phyloP scores from a whole-genome alignment of 2,329 filamentous ascomycete species.

The Ophiocordyceps camponoti-rufipedis region DNA sequence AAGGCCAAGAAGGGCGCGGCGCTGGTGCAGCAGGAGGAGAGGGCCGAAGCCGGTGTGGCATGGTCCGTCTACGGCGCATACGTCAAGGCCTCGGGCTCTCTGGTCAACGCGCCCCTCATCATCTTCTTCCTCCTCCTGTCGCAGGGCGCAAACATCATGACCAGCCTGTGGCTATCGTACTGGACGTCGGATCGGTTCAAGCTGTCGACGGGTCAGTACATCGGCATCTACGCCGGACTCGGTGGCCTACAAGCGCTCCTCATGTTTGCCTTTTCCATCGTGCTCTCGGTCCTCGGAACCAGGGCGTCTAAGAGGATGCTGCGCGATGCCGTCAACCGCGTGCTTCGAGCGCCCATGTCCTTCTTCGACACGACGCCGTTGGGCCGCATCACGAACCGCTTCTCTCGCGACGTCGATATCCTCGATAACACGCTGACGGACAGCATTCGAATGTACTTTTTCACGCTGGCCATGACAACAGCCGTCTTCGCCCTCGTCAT shows the following conservation, averaged over 20 bases:
- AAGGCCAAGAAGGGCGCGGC: slow-evolving; percentile 39
- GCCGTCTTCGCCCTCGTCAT: slow-evolving; percentile 83
- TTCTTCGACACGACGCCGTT: slow-evolving; percentile 97
- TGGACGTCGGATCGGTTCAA: slow-evolving; percentile 73
- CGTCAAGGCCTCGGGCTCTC: slow-evolving; percentile 53
- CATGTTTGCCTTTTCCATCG: slow-evolving; percentile 65
- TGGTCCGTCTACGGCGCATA: slow-evolving; percentile 70
- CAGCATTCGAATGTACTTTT: slow-evolving; percentile 79
- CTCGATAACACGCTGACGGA: slow-evolving; percentile 91
- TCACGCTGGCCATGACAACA: slow-evolving; percentile 67
- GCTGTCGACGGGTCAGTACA: slow-evolving; percentile 50
- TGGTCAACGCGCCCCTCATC: slow-evolving; percentile 49
- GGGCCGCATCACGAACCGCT: slow-evolving; percentile 88
- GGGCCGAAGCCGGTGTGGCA: slow-evolving; percentile 56
- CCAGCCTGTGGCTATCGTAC: slow-evolving; percentile 82
- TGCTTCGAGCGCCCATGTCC: slow-evolving; percentile 58
- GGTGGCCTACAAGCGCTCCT: slow-evolving; percentile 53
- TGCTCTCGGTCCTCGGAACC: slow-evolving; percentile 64
- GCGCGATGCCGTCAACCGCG: slow-evolving; percentile 57
- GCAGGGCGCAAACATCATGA: slow-evolving; percentile 72
- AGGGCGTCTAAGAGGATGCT: slow-evolving; percentile 69
- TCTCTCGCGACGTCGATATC: slow-evolving; percentile 86
- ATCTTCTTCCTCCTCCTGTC: slow-evolving; percentile 46
- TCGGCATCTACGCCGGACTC: slow-evolving; percentile 52
- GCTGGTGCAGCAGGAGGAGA: slow-evolving; percentile 58